Evolutionary conservation across 352 stramenopile genomes (phyloP), one percentile per base, ranked within the genome.

Genomic region (Phytophthora pistaciae): DNA sequence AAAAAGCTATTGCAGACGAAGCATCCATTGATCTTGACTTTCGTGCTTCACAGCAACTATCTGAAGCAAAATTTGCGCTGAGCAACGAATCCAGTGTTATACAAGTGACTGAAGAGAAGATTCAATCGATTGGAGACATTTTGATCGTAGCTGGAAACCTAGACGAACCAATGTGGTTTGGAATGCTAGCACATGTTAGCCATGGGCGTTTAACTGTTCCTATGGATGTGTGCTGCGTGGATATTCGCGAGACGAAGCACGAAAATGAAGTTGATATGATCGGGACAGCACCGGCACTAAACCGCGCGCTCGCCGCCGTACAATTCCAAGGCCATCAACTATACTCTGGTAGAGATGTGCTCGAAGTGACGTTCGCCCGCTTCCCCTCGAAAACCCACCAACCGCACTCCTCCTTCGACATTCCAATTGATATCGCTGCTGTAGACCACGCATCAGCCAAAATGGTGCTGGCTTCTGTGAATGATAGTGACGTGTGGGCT

Each of bases 141-240:
- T 31, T 80, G 18, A 20, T 7, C 53, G 38, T 75, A 2, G 25
- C 38, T n/a, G 66, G 64, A n/a, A 56, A 59, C 36, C 40, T 33
- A 36, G 14, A 66, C 16, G 63, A 71, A 46, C 40, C 60, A 8
- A 65, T 48, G 9, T 61, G 72, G 54, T 72, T 75, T 68, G 64
- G 57, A 53, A 59, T 78, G 44, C 13, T 44, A 65, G 57, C 25
- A 20, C 49, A 40, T 6, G 69, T 78, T 2, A 16, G n/a, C 14
- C 56, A 78, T 49, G 73, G 73, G 5, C 57, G 11, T 23, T 50
- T 80, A 14, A 72, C 18, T 18, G 53, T 78, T 29, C 69, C 73
- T 21, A 57, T 31, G 2, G 57, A 54, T 27, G 46, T 80, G 27
- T 80, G 70, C 33, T 78, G 73, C 33, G 60, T 80, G 29, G 66